Base-by-base conservation (phyloP, 2,329 filamentous ascomycete species). In the Fusarium anthophilum region DNA sequence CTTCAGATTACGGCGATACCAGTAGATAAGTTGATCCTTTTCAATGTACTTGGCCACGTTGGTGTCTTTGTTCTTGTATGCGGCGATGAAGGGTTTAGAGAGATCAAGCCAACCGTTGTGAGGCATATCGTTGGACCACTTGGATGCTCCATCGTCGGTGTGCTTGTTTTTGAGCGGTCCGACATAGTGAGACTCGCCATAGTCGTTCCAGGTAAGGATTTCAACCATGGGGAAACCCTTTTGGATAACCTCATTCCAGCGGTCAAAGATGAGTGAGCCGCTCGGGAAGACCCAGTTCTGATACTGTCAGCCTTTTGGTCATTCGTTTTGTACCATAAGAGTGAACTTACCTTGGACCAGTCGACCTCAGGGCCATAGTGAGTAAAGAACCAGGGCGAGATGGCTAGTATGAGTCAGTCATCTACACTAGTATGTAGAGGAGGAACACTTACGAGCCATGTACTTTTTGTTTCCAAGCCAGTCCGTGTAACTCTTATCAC, bases 241-340 rank as follows among this genome's bases (percentile, higher is more conserved):
- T 12, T 77, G 73, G 17, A 87, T 71, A 26, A 88, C 83, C 62
- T 82, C 72, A 28, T 86, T 82, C 90, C 89, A 91, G 35, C 90
- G 87, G 64, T 89, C 82, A 67, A 86, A 87, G 86, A 90, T 91
- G 12, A 91, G 81, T 47, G 86, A 82, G 68, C 91, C 90, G 13
- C 88, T 86, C 7, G 86, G 86, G 83, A 89, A 92, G 4, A 91
- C 83, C 84, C 86, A 89, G 74, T 88, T 88, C 82, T 90, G 87
- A 80, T 26, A 14, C 84, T 87, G 15, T 82, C 76, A 26, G 86
- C 82, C 15, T 12, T 84, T 83, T 3, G 8, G 1, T 12, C 5
- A 13, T 17, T 8, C 6, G 0, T 13, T 8, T 22, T 15, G 2
- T 6, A 11, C 6, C 3, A 30, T 1, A 12, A 12, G 2, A 17